Conservation (phyloP, 176 grass and related monocot species). For the Triticum timopheevii region DNA sequence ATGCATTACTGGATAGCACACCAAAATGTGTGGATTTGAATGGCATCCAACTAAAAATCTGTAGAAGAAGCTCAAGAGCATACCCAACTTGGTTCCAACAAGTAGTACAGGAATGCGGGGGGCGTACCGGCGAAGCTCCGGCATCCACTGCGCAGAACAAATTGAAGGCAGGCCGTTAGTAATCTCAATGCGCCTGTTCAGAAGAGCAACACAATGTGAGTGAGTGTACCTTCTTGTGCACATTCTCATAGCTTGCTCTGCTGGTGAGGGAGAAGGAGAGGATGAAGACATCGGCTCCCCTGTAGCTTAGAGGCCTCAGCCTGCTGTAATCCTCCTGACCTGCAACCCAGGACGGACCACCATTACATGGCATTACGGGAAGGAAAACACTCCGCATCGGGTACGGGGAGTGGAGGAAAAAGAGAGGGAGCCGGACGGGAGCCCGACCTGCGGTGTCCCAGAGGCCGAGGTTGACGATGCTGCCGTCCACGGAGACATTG, state of each 20-base stretch:
- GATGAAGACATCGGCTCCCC: conserved; percentile 84
- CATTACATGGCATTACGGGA: not conserved
- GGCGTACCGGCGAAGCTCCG: conserved; percentile 69
- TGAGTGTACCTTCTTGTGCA: conserved; percentile 75
- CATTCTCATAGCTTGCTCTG: conserved; percentile 93
- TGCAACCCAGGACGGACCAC: not conserved
- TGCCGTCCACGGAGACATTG: conserved; percentile 68
- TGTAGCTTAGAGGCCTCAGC: conserved; percentile 87
- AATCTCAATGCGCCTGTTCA: not conserved
- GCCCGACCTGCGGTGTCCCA: conserved; percentile 65
- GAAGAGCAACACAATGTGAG: not conserved
- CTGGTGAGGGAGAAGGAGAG: conserved; percentile 95
- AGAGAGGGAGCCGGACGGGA: not conserved
- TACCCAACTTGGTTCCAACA: conserved; percentile 93
- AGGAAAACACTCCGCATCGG: not conserved
- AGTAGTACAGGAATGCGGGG: conserved; percentile 71
- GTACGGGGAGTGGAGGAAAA: not conserved
- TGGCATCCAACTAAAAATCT: not conserved
- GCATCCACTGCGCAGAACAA: conserved; percentile 67
- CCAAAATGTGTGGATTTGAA: not conserved
- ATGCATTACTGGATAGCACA: not conserved
- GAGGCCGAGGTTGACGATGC: conserved; percentile 61
- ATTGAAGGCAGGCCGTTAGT: not conserved
- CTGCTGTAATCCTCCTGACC: conserved; percentile 97
- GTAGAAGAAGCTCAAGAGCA: not conserved